Percentiles rank a stretch among this genome's conserved stretches.
Evolutionary conservation across 2,329 filamentous ascomycete genomes (phyloP).

Genomic region (Colletotrichum tropicale): DNA sequence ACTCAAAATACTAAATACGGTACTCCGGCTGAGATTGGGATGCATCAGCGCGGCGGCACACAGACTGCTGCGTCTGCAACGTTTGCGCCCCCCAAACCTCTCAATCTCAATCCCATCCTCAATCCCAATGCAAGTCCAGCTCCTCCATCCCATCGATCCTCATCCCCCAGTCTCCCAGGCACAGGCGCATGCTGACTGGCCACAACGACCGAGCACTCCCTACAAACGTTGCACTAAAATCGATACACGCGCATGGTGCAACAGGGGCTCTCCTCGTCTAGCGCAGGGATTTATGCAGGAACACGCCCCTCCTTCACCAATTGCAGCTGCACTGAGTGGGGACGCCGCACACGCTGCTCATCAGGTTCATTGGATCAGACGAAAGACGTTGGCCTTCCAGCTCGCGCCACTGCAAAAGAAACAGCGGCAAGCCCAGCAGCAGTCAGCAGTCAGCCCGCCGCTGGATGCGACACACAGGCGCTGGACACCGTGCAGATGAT

Average conservation of each 20-base stretch:
- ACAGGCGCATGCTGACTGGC: slow-evolving; percentile 14
- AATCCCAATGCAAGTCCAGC: neutral
- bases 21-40: neutral
- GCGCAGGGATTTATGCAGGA: slow-evolving; percentile 21
- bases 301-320: slow-evolving; percentile 17
- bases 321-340: neutral
- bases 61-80: neutral
- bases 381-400: neutral
- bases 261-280: slow-evolving; percentile 11
- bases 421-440: neutral
- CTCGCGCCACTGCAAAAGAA: neutral
- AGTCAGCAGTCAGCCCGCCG: neutral
- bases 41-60: neutral
- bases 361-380: neutral
- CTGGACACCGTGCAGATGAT: neutral
- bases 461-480: neutral
- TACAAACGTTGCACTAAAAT: slow-evolving; percentile 16
- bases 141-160: neutral
- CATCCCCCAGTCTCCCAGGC: neutral
- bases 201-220: neutral
- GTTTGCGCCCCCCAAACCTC: neutral
- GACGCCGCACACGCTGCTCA: neutral
- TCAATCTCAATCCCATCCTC: neutral
- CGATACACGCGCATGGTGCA: slow-evolving; percentile 4
- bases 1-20: neutral